Evolutionary conservation across 2,329 filamentous ascomycete species (phyloP).

Genomic region (Cytospora chrysosperma): DNA sequence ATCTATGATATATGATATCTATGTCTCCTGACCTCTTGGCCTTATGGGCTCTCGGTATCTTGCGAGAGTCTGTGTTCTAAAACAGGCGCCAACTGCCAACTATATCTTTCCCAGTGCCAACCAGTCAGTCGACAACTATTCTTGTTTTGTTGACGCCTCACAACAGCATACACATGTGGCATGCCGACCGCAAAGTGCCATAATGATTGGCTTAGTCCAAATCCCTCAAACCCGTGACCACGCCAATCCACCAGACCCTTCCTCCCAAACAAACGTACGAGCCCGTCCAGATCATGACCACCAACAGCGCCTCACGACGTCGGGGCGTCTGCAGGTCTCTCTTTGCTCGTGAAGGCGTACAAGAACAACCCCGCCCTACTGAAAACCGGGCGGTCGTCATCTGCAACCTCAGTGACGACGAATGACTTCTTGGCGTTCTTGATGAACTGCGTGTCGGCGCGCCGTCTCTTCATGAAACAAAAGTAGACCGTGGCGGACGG

Average conservation of each 20-base stretch:
- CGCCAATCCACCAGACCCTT: no score
- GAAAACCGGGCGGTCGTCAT: constrained; percentile 59
- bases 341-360: constrained; percentile 53
- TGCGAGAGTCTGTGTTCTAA: background rate
- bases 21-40: background rate
- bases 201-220: background rate
- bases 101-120: background rate
- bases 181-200: background rate
- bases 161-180: background rate
- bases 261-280: background rate
- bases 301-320: background rate
- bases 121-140: no score
- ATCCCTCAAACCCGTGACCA: background rate
- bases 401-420: constrained; percentile 58
- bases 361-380: constrained; percentile 60
- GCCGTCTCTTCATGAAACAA: constrained; percentile 90
- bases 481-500: constrained; percentile 68
- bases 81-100: background rate
- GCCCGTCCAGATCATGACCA: background rate
- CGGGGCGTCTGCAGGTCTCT: background rate
- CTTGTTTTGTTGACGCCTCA: background rate
- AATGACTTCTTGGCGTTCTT: constrained; percentile 69
- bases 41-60: background rate
- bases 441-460: constrained; percentile 75
- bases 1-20: no score